Evolutionary conservation across 2,329 filamentous ascomycete species (phyloP).

Genomic region (Scolecobasidium constrictum): DNA sequence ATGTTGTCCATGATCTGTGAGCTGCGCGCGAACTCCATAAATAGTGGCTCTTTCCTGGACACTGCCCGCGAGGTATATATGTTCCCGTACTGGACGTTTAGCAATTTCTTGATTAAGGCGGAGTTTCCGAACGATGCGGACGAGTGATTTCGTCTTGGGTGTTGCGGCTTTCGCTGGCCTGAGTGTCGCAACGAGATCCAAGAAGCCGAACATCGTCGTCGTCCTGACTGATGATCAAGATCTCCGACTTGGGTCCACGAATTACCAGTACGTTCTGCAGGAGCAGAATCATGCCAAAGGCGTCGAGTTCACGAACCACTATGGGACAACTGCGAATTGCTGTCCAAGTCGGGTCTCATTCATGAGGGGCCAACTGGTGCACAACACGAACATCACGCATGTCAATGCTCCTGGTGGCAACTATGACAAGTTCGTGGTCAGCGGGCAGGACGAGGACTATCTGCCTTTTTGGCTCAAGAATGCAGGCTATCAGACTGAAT

Average conservation of each 20-base stretch:
- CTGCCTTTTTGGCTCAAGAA: slow-evolving; percentile 61
- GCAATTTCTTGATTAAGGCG: too few species aligned
- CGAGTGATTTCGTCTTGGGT: too few species aligned
- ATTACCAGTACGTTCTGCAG: slow-evolving; percentile 47
- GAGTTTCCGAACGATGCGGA: too few species aligned
- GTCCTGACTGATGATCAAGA: slow-evolving; percentile 4
- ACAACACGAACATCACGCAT: slow-evolving; percentile 61
- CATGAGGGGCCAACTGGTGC: slow-evolving; percentile 54
- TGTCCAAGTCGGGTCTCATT: slow-evolving; percentile 56
- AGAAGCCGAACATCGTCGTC: slow-evolving; percentile 9
- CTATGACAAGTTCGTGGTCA: slow-evolving; percentile 41
- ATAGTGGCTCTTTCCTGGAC: too few species aligned
- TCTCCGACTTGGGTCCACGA: slow-evolving; percentile 43
- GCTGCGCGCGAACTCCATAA: too few species aligned
- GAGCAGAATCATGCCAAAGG: slow-evolving; percentile 48
- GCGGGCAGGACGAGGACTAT: slow-evolving; percentile 46
- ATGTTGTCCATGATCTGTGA: too few species aligned
- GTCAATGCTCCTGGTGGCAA: slow-evolving; percentile 39
- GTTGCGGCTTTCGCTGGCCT: too few species aligned
- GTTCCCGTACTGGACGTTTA: too few species aligned
- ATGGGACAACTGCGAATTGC: slow-evolving; percentile 54
- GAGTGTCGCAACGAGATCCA: too few species aligned
- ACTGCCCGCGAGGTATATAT: too few species aligned
- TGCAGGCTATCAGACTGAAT: slow-evolving; percentile 60
- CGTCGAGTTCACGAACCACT: slow-evolving; percentile 50